These are phyloP conservation scores for Pichia sp. DNA, from an alignment of 1,139 yeast genomes.

Conservation along the genomic window DNA sequence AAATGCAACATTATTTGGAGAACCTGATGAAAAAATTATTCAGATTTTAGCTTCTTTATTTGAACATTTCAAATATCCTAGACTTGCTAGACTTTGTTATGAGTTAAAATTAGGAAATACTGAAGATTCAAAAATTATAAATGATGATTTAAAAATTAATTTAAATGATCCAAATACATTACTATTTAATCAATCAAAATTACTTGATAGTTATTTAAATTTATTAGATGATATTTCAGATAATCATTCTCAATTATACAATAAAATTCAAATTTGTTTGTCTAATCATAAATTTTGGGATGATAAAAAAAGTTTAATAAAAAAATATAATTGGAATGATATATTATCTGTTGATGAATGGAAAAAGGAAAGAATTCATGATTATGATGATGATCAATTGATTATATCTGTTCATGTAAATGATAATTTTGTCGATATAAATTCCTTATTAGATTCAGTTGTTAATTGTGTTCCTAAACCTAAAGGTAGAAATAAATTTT, in stretches of 20 bases:
- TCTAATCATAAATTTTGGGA: conserved; percentile 4
- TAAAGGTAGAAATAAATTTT: conserved; percentile 34
- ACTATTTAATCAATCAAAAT: conserved; percentile 21
- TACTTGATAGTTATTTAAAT: conserved; percentile 18
- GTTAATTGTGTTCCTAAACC: conserved; percentile 26
- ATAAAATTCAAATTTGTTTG: conserved; percentile 5
- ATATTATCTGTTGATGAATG: conserved; percentile 16
- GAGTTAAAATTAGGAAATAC: conserved; percentile 47
- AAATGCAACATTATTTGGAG: conserved; percentile 53
- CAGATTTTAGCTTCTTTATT: conserved; percentile 46
- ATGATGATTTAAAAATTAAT: conserved; percentile 21
- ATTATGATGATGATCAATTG: conserved; percentile 6
- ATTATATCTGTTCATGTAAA: conserved; percentile 8
- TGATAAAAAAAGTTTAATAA: not conserved
- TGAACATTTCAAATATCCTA: conserved; percentile 39
- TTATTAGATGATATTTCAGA: conserved; percentile 19
- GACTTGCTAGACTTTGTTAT: conserved; percentile 54
- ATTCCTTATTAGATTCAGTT: conserved; percentile 28
- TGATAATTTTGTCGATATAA: conserved; percentile 15
- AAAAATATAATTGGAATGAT: conserved; percentile 16
- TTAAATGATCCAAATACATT: conserved; percentile 16
- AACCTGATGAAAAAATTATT: conserved; percentile 53
- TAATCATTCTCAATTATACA: conserved; percentile 5
- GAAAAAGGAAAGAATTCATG: conserved; percentile 7
- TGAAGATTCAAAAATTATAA: conserved; percentile 5